A percentile compares a stretch with the other conserved stretches of the same genome.
Evolutionary conservation across 345 rosid genomes (phyloP).

Genomic region (Chamaenerion angustifolium): DNA sequence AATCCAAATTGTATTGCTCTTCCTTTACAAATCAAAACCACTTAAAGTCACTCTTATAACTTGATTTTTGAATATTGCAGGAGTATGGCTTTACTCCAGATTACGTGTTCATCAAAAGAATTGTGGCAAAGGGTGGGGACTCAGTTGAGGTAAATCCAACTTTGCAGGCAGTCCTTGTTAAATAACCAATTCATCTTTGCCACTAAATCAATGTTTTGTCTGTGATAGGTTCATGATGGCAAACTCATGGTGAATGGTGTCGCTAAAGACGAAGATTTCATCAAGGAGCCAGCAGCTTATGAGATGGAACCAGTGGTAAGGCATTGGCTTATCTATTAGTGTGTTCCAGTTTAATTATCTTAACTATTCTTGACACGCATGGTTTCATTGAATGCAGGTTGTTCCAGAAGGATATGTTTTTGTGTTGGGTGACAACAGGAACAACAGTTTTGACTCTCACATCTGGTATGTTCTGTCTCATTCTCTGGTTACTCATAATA

Average conservation of each 20-base stretch:
- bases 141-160: constrained; percentile 54
- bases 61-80: constrained; percentile 18
- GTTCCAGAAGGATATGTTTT: constrained; percentile 80
- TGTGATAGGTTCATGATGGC: constrained; percentile 54
- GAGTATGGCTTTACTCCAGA: constrained; percentile 44
- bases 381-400: constrained; percentile 27
- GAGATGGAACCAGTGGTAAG: constrained; percentile 59
- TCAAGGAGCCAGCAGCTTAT: constrained; percentile 59
- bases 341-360: neutral
- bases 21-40: too few species aligned
- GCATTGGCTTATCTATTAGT: neutral
- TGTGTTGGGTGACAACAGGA: constrained; percentile 92
- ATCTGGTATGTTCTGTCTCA: constrained; percentile 38
- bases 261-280: constrained; percentile 53
- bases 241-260: constrained; percentile 58
- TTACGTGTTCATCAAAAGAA: constrained; percentile 70
- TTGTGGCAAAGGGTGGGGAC: constrained; percentile 85
- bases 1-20: neutral
- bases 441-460: constrained; percentile 84
- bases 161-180: too few species aligned
- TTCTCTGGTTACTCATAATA: neutral
- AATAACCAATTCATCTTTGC: neutral
- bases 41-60: too few species aligned
- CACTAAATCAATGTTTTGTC: neutral
- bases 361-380: neutral